Evolutionary conservation across 768 basidiomycete genomes (phyloP).

Genomic region (Sporobolomyces roseus): DNA sequence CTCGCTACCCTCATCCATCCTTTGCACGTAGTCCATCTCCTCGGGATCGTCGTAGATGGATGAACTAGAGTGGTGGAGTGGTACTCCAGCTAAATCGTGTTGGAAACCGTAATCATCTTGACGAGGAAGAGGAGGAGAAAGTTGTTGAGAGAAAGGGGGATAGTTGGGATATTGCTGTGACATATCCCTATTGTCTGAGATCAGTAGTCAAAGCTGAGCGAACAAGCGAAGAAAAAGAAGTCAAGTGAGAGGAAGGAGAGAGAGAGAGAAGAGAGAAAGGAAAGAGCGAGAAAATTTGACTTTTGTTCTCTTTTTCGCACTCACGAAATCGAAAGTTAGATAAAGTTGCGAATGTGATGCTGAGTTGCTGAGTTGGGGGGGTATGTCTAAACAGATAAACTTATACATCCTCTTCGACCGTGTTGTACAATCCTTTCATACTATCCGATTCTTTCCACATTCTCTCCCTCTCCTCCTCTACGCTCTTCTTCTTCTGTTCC

Average conservation of each 20-base stretch:
- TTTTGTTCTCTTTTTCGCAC: background rate
- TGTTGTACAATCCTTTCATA: slow-evolving; percentile 3
- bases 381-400: background rate
- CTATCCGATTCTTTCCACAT: background rate
- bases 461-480: slow-evolving; percentile 21
- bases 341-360: background rate
- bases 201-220: too few relatives aligned
- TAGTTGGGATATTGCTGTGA: background rate
- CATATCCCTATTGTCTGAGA: background rate
- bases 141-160: background rate
- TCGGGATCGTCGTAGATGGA: slow-evolving; percentile 11
- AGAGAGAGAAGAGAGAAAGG: background rate
- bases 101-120: too few relatives aligned
- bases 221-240: too few relatives aligned
- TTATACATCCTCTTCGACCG: slow-evolving; percentile 19
- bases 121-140: background rate
- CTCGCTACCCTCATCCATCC: too few relatives aligned
- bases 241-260: background rate
- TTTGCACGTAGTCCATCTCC: background rate
- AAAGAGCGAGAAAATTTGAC: background rate
- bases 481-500: slow-evolving; percentile 4
- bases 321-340: background rate
- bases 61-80: background rate
- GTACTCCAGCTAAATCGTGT: background rate
- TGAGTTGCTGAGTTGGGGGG: too few relatives aligned